Base-by-base conservation (phyloP, 1,139 yeast species). In the Pichia sp. region DNA sequence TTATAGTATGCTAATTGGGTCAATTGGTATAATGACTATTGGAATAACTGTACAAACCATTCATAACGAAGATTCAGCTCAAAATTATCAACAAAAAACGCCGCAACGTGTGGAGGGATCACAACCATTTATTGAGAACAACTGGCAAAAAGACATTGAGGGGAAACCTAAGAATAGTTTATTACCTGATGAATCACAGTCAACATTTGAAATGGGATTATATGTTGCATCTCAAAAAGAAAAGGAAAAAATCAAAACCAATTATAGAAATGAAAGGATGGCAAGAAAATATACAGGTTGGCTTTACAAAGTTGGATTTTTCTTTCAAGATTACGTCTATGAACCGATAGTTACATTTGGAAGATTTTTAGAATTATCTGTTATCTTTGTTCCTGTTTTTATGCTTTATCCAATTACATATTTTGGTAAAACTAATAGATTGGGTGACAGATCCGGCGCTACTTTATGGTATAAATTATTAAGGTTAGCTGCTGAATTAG, bases 301-400 rank as follows among this genome's bases (percentile, higher is more conserved):
- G 41, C 47, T 68, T 33, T 70, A 61, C 56, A 57, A 58, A 38
- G 12, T 77, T 4, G 62, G 67, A 48, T 80, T 71, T 52, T 57
- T 64, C 3, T 26, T 78, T 2, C 64, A 68, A 4, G 87, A 82
- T 56, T 76, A 72, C 54, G 41, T 80, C 0, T 55, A 80, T 43
- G 95, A 86, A 52, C 96, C 96, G 0, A 30, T 82, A 3, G 67
- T 78, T 2, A 87, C 95, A 0, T 59, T 81, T 39, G 66, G 78
- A 0, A 68, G 98, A 38, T 83, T 89, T 53, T 38, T 83, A 6
- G 87, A 89, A 58, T 66, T 92, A 41, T 67, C 85, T 0, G 54
- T 68, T 1, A 66, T 89, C 6, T 85, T 92, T 50, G 49, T 82
- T 1, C 98, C 98, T 0, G 76, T 90, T 7, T 52, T 87, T 5